phyloP scores from a whole-genome alignment of 2,329 filamentous ascomycete species.

The Meredithiella fracta region DNA sequence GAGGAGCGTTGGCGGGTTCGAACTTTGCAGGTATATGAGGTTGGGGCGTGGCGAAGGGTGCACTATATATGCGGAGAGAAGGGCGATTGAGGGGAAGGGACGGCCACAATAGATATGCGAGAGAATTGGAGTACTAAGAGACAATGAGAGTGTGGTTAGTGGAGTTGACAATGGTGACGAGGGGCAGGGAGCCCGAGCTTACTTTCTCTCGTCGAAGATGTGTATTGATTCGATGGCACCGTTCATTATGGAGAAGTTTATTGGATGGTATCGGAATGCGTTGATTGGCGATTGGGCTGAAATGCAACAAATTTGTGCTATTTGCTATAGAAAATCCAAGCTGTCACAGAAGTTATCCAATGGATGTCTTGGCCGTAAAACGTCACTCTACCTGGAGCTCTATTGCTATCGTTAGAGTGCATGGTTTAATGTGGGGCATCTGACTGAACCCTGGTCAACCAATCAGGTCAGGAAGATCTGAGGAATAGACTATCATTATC shows the following conservation, averaged over 20 bases:
- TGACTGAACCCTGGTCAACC: too few relatives aligned
- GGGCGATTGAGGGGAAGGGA: slow-evolving; percentile 56
- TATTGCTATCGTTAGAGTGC: too few relatives aligned
- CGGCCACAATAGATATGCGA: slow-evolving; percentile 77
- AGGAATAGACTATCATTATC: not conserved
- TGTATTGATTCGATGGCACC: slow-evolving; percentile 88
- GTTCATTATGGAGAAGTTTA: slow-evolving; percentile 44
- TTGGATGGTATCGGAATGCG: not conserved
- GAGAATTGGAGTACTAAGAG: slow-evolving; percentile 68
- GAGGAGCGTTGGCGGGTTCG: slow-evolving; percentile 70
- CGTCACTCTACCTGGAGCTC: too few relatives aligned
- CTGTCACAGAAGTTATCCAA: too few relatives aligned
- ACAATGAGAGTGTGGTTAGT: slow-evolving; percentile 6
- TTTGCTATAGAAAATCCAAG: not conserved
- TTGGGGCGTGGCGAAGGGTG: slow-evolving; percentile 69
- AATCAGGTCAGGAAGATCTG: too few relatives aligned
- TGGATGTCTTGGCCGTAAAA: too few relatives aligned
- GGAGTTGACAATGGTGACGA: not conserved
- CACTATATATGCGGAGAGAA: slow-evolving; percentile 75
- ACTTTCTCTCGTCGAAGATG: slow-evolving; percentile 95
- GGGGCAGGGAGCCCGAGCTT: slow-evolving; percentile 20
- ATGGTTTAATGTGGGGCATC: too few relatives aligned
- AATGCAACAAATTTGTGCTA: not conserved
- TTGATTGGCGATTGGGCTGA: not conserved
- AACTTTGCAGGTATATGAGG: slow-evolving; percentile 67